Evolutionary conservation across 1,139 yeast genomes (phyloP), one percentile per base, ranked within the genome.

Genomic region (Suhomyces yuchorum): DNA sequence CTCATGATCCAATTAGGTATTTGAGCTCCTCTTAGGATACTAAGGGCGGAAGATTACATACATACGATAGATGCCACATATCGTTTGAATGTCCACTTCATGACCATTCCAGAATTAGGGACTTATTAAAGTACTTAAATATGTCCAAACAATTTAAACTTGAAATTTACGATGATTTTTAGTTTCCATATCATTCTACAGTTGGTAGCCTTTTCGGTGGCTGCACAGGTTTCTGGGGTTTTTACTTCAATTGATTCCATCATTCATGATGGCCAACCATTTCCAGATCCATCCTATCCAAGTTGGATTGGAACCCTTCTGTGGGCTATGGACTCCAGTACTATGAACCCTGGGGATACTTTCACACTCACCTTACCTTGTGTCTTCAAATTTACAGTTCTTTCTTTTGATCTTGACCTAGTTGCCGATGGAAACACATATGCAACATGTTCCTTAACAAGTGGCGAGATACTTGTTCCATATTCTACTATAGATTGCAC

Each of bases 331-430:
- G 42, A 49, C 11, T 65, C 65, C 12, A 23, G 57, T 9, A 46
- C 53, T 1, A 57, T 60, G 3, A 33, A 44, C 1, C 47, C 70
- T 0, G 71, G 72, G n/a, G 74, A 70, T 49, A 67, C 72, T 8
- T 68, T 70, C 53, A 53, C 63, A 0, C 63, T 70, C 43, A 47
- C 43, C 9, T 50, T 70, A 53, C 71, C 72, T 4, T 60, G 69
- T 55, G 73, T 65, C 4, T 68, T 58, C 50, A 66, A 65, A 46
- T 66, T 67, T 43, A 63, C 70, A 3, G 42, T 65, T 3, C 19
- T 53, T 8, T 33, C 57, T 14, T 5, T 49, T 3, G 36, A 56
- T 2, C 40, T 67, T 3, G 41, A 49, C 15, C 58, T 68, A 33
- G 37, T 40, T 6, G 70, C 56, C 0, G 58, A 59, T 8, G 44